Conservation (phyloP, 768 basidiomycete species). For the Dictyophora rubrovolvata region DNA sequence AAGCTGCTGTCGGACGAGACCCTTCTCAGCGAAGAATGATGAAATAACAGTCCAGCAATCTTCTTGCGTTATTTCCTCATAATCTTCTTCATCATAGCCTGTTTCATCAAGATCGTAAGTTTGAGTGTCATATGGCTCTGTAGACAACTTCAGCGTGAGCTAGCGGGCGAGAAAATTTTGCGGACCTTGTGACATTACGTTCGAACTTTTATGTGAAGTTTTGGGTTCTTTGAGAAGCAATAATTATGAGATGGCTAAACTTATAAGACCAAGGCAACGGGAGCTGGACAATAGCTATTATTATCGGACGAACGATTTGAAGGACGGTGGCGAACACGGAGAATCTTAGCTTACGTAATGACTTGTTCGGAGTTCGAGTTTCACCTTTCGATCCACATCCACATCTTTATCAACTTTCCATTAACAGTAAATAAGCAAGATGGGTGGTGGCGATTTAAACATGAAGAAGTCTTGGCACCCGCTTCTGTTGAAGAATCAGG, state of each 20-base stretch:
- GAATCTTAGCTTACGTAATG: not conserved
- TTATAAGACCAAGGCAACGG: not conserved
- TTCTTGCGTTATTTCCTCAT: constrained; percentile 80
- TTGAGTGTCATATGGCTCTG: not conserved
- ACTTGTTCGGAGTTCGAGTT: not conserved
- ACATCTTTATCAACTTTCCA: not conserved
- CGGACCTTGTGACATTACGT: not conserved
- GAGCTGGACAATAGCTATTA: not conserved
- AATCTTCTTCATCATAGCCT: constrained; percentile 40
- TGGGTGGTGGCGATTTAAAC: constrained; percentile 98
- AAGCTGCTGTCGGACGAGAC: constrained; percentile 94
- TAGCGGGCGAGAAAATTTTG: not conserved
- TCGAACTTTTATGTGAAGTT: not conserved
- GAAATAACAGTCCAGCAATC: constrained; percentile 95
- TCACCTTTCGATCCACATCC: not conserved
- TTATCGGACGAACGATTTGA: not conserved
- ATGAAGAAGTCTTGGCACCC: constrained; percentile 99
- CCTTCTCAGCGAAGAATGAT: constrained; percentile 94
- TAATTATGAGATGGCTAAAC: no score
- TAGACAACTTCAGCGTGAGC: not conserved
- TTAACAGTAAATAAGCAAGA: constrained; percentile 39
- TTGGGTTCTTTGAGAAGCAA: no score
- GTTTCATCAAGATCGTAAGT: constrained; percentile 4
- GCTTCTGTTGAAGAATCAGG: constrained; percentile 95
- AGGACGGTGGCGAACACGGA: not conserved